Percentiles rank a stretch among this genome's conserved stretches.
These are phyloP conservation scores for Rhizopus microsporus DNA, from an alignment of 371 early-diverging fungal species.

Conservation along the genomic window DNA sequence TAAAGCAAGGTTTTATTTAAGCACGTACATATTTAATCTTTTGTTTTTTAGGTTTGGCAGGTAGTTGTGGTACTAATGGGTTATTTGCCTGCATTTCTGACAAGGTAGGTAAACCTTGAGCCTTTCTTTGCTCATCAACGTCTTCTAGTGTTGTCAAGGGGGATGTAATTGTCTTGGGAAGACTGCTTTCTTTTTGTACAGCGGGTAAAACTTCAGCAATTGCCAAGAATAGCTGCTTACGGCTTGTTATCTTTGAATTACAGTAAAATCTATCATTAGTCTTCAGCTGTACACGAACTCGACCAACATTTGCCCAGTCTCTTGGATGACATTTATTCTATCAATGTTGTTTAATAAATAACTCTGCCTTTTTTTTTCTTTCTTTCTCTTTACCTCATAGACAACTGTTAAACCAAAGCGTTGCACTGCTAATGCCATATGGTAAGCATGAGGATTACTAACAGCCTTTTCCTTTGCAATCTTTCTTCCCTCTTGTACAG, in stretches of 20 bases:
- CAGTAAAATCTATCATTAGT: conserved; percentile 32
- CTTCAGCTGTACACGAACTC: conserved; percentile 55
- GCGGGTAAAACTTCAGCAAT: conserved; percentile 42
- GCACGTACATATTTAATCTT: conserved; percentile 45
- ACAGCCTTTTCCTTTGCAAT: conserved; percentile 50
- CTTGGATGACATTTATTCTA: conserved; percentile 57
- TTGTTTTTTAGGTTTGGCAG: conserved; percentile 41
- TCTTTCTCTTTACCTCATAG: conserved; percentile 48
- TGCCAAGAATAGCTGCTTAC: conserved; percentile 38
- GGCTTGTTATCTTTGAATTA: conserved; percentile 29
- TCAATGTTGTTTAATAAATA: background rate
- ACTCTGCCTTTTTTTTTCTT: background rate
- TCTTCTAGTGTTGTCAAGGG: conserved; percentile 43
- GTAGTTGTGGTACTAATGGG: conserved; percentile 20
- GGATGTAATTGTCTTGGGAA: conserved; percentile 38
- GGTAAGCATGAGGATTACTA: conserved; percentile 63
- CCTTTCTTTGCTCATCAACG: conserved; percentile 49
- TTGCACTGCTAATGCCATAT: conserved; percentile 65
- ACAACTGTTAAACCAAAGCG: conserved; percentile 57
- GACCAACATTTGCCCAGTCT: conserved; percentile 65
- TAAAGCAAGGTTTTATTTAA: conserved; percentile 10
- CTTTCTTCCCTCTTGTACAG: conserved; percentile 53
- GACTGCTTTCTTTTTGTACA: conserved; percentile 35
- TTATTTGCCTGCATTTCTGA: conserved; percentile 40
- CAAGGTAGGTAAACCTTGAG: conserved; percentile 50